Percentiles rank a stretch among this genome's conserved stretches.
These are phyloP conservation scores for Candida tropicalis DNA, from an alignment of 1,139 yeast genomes.

Conservation along the genomic window DNA sequence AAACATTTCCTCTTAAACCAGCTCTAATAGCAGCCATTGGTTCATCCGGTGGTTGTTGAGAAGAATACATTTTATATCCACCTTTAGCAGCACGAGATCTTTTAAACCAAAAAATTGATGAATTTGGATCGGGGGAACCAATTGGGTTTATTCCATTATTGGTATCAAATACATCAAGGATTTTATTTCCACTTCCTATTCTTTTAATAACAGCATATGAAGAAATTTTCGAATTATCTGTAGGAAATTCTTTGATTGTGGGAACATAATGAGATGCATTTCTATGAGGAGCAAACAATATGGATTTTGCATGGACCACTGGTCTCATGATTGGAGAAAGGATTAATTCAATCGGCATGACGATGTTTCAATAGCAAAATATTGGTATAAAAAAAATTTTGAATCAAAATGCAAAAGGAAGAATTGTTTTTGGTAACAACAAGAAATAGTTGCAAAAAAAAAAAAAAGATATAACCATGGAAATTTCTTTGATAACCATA, in stretches of 20 bases:
- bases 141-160: constrained; percentile 35
- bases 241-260: constrained; percentile 44
- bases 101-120: constrained; percentile 52
- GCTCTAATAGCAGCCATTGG: constrained; percentile 63
- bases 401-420: too few species aligned
- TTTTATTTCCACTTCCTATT: constrained; percentile 61
- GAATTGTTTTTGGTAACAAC: too few species aligned
- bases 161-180: constrained; percentile 54
- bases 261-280: constrained; percentile 60
- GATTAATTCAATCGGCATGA: constrained; percentile 64
- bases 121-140: constrained; percentile 41
- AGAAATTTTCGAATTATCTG: constrained; percentile 24
- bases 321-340: constrained; percentile 64
- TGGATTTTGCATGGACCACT: constrained; percentile 54
- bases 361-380: constrained; percentile 8
- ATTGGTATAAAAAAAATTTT: too few species aligned
- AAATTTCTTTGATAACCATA: too few species aligned
- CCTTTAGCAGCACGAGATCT: constrained; percentile 68
- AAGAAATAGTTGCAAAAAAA: neutral
- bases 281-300: constrained; percentile 59
- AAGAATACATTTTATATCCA: constrained; percentile 58
- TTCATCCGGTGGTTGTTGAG: constrained; percentile 42
- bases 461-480: neutral
- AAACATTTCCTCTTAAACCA: constrained; percentile 59
- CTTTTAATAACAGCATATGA: constrained; percentile 52